A percentile compares a stretch with the other conserved stretches of the same genome.
These are phyloP conservation scores for Cladobotryum mycophilum DNA, from an alignment of 2,329 filamentous ascomycete genomes.

Conservation along the genomic window DNA sequence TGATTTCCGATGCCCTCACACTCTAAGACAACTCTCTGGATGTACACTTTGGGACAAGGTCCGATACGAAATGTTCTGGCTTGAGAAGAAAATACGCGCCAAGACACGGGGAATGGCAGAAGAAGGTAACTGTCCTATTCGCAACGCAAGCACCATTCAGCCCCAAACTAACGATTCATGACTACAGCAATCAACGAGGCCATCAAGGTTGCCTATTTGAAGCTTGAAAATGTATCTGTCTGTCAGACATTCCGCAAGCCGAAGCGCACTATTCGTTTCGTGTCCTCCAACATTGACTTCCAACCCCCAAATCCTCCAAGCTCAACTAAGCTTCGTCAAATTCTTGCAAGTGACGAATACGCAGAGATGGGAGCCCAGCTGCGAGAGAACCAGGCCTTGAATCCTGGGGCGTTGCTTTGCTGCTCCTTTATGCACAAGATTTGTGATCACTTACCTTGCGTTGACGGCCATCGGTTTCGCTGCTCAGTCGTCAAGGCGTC, in stretches of 20 bases:
- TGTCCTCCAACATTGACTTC: not conserved
- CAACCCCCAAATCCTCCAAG: not conserved
- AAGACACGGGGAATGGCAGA: constrained; percentile 1
- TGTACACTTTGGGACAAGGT: constrained; percentile 16
- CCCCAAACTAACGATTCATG: too few relatives aligned
- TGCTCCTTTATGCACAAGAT: too few relatives aligned
- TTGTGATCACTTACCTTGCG: too few relatives aligned
- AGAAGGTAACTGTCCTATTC: constrained; percentile 4
- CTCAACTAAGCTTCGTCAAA: not conserved
- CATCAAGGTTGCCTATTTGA: not conserved
- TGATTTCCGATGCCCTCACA: constrained; percentile 20
- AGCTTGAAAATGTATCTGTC: not conserved
- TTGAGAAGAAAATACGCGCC: constrained; percentile 12
- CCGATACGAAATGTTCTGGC: not conserved
- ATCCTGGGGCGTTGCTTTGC: too few relatives aligned
- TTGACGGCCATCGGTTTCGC: too few relatives aligned
- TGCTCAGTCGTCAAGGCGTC: too few relatives aligned
- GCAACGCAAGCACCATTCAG: too few relatives aligned
- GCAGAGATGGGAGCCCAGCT: too few relatives aligned
- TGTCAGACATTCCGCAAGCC: not conserved
- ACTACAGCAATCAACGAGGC: not conserved
- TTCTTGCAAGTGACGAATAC: not conserved
- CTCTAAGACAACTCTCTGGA: constrained; percentile 17
- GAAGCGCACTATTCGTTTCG: not conserved
- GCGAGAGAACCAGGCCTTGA: too few relatives aligned